Evolutionary conservation across 2,329 filamentous ascomycete species (phyloP), one percentile per base, ranked within the genome.

Genomic region (Fusarium foetens): DNA sequence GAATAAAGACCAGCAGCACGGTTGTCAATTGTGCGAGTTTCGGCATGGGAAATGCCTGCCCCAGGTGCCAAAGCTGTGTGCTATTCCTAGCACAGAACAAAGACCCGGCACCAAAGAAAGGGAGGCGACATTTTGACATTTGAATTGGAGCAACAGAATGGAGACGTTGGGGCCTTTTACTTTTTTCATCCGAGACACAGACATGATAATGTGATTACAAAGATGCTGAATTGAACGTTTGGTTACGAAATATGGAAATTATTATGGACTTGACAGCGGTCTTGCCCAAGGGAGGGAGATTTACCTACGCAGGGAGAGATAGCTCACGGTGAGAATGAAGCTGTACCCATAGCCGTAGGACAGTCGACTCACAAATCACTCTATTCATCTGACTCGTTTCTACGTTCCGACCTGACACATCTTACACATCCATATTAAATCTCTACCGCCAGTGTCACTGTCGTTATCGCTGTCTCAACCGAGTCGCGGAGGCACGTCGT

Each of bases 381-480:
- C 55, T 52, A 66, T 71, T 62, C 21, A 23, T 59, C 53, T 38
- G n/a, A 48, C 70, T 51, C 66, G 39, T 68, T 55, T 38, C 39
- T 57, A 45, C 57, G 57, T 58, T 63, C 58, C 27, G 51, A 62
- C 41, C 54, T 67, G 62, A 65, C 41, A 63, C 68, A 57, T 63
- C 39, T 60, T 45, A 52, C 45, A 65, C 58, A 63, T 68, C 59
- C 60, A 41, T 60, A 19, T 49, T 25, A 41, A 57, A 29, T 46
- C 55, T 73, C 68, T 67, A 51, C 58, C 59, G 66, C 54, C 54
- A 36, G 21, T 29, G 54, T 36, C 41, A 29, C 54, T 49, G 21
- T 49, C 17, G 41, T 16, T 27, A 41, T 77, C 70, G 58, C 59
- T 76, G 73, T 77, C 75, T 76, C 73, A 76, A 75, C 70, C 60